Base-by-base conservation (phyloP, 2,329 filamentous ascomycete genomes). In the Fusarium sp. region DNA sequence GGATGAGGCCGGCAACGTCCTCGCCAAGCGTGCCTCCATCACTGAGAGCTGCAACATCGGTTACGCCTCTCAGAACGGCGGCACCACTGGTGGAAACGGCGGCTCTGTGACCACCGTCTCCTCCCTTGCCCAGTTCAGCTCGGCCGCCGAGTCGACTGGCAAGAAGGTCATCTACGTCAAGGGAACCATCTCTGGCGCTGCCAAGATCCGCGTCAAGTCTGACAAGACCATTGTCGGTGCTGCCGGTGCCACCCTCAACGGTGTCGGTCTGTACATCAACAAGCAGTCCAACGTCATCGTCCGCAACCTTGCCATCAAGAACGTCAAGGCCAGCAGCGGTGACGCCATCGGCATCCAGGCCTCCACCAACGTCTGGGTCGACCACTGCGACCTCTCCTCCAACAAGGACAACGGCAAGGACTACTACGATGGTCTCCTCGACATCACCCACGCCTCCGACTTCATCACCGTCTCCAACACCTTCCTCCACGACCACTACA, bases 391-490 rank as follows among this genome's bases (percentile, higher is more conserved):
- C 72, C 85, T 93, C 24, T 90, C 87, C 6, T 90, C 88, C 27
- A 87, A 92, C 81, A 78, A 79, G 36, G 83, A 86, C 75, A 84
- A 89, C 78, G 89, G 86, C 84, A 93, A 93, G 83, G 90, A 93
- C 83, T 92, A 88, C 83, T 93, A 92, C 78, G 92, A 93, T 65
- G 91, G 92, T 35, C 87, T 93, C 2, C 82, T 91, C 55, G 92
- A 93, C 75, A 82, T 87, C 59, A 92, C 87, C 58, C 91, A 92
- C 81, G 92, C 84, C 55, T 84, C 87, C 11, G 90, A 93, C 83
- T 92, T 83, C 77, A 80, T 92, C 66, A 92, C 87, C 64, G 78
- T 88, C 68, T 82, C 76, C 68, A 79, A 78, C 75, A 79, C 70
- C 33, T 73, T 65, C 74, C 16, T 79, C 69, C 77, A 79, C 79